Conservation (phyloP, 169 alveolate species). For the Babesia ovis region DNA sequence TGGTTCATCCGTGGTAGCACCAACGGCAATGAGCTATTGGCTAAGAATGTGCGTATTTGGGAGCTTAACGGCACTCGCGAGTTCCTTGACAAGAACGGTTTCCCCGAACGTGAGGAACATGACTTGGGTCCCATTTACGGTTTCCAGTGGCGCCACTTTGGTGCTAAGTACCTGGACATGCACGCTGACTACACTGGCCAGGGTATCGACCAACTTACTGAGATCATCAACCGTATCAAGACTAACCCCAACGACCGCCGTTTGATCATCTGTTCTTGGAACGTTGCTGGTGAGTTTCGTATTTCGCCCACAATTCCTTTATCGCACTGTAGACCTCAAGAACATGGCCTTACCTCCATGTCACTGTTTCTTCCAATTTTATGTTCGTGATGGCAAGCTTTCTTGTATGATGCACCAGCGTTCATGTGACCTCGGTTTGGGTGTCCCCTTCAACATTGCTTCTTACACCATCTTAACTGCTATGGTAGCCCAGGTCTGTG, state of each 20-base stretch:
- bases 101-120: slow-evolving; percentile 92
- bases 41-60: slow-evolving; percentile 94
- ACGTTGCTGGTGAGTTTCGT: slow-evolving; percentile 82
- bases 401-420: slow-evolving; percentile 96
- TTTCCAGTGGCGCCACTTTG: slow-evolving; percentile 97
- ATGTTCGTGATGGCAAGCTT: slow-evolving; percentile 88
- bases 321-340: slow-evolving; percentile 73
- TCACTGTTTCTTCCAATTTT: slow-evolving; percentile 94
- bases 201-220: slow-evolving; percentile 93
- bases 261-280: slow-evolving; percentile 94
- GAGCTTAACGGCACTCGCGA: slow-evolving; percentile 96
- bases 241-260: slow-evolving; percentile 93
- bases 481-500: slow-evolving; percentile 94
- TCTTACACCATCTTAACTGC: slow-evolving; percentile 93
- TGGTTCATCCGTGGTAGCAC: slow-evolving; percentile 96
- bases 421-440: slow-evolving; percentile 97
- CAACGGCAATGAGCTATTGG: slow-evolving; percentile 89
- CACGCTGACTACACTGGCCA: slow-evolving; percentile 88
- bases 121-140: slow-evolving; percentile 98
- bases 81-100: slow-evolving; percentile 91
- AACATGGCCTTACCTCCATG: slow-evolving; percentile 99
- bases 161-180: slow-evolving; percentile 91
- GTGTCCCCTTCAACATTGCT: slow-evolving; percentile 98
- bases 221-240: slow-evolving; percentile 85
- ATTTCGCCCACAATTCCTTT: not conserved